These are phyloP conservation scores for Pouteria campechiana DNA, from an alignment of 179 eudicot genomes.

Conservation along the genomic window DNA sequence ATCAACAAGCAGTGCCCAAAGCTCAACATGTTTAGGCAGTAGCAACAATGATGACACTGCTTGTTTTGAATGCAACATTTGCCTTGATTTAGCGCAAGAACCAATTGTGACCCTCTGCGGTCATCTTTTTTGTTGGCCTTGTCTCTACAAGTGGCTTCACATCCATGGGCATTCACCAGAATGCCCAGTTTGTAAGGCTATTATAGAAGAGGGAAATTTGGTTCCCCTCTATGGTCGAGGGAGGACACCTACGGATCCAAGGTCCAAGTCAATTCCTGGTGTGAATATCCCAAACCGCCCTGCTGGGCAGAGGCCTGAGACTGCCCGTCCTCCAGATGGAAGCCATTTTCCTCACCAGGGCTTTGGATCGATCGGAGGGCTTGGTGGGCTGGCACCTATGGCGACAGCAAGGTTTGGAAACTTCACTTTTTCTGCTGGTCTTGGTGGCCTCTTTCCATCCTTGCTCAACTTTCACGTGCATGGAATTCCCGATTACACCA, in stretches of 20 bases:
- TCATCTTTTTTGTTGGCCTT: constrained; percentile 85
- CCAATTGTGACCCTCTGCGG: constrained; percentile 78
- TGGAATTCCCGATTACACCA: constrained; percentile 39
- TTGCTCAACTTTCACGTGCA: constrained; percentile 62
- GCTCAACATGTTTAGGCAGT: constrained; percentile 28
- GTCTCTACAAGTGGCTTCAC: constrained; percentile 78
- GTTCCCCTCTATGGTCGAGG: constrained; percentile 78
- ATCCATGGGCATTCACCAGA: constrained; percentile 48
- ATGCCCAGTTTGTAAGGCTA: constrained; percentile 76
- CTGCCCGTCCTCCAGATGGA: constrained; percentile 49
- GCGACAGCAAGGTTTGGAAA: constrained; percentile 54
- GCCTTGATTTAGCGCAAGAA: constrained; percentile 76
- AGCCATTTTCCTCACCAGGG: constrained; percentile 45
- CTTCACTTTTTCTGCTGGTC: constrained; percentile 47
- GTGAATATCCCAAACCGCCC: constrained; percentile 59
- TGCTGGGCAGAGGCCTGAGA: constrained; percentile 66
- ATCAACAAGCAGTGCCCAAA: constrained; percentile 22
- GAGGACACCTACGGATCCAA: constrained; percentile 55
- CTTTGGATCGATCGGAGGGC: constrained; percentile 58
- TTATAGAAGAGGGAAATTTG: constrained; percentile 53
- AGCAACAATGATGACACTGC: constrained; percentile 31
- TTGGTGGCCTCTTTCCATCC: constrained; percentile 63
- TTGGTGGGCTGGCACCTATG: constrained; percentile 48
- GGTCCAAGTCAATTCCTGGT: constrained; percentile 51
- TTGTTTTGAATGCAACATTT: constrained; percentile 71